phyloP scores from a whole-genome alignment of 2,329 filamentous ascomycete genomes.

The Aureobasidium uvarum region DNA sequence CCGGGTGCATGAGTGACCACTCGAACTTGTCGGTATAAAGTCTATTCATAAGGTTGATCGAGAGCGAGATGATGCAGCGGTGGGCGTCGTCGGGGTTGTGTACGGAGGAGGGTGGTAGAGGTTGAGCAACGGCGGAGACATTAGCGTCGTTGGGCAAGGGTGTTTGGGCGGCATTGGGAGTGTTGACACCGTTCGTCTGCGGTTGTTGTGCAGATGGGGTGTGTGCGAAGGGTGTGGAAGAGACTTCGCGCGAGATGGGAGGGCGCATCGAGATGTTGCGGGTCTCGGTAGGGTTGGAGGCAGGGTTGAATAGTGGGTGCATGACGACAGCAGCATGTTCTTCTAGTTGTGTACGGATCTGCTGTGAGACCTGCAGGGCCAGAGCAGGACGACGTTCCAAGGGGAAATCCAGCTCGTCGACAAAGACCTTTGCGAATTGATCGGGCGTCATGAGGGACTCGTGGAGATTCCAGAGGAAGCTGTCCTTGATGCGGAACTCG shows the following conservation, averaged over 20 bases:
- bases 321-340: constrained; percentile 94
- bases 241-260: constrained; percentile 52
- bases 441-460: constrained; percentile 93
- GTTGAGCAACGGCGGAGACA: constrained; percentile 68
- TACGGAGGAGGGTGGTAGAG: constrained; percentile 55
- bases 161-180: constrained; percentile 45
- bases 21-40: constrained; percentile 97
- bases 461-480: constrained; percentile 97
- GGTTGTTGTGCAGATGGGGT: constrained; percentile 44
- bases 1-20: constrained; percentile 90
- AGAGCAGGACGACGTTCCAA: constrained; percentile 62
- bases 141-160: constrained; percentile 52
- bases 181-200: constrained; percentile 50
- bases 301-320: constrained; percentile 73
- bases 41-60: constrained; percentile 85
- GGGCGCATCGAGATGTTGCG: constrained; percentile 39
- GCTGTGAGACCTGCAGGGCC: constrained; percentile 80
- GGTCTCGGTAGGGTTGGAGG: constrained; percentile 33
- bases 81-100: constrained; percentile 93
- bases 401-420: constrained; percentile 90
- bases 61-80: constrained; percentile 85
- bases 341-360: constrained; percentile 92
- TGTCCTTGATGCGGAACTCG: constrained; percentile 85
- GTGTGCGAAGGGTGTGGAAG: constrained; percentile 43
- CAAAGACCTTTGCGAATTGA: constrained; percentile 86